These are phyloP conservation scores for Colletotrichum lentis DNA, from an alignment of 2,329 filamentous ascomycete genomes.

Conservation along the genomic window DNA sequence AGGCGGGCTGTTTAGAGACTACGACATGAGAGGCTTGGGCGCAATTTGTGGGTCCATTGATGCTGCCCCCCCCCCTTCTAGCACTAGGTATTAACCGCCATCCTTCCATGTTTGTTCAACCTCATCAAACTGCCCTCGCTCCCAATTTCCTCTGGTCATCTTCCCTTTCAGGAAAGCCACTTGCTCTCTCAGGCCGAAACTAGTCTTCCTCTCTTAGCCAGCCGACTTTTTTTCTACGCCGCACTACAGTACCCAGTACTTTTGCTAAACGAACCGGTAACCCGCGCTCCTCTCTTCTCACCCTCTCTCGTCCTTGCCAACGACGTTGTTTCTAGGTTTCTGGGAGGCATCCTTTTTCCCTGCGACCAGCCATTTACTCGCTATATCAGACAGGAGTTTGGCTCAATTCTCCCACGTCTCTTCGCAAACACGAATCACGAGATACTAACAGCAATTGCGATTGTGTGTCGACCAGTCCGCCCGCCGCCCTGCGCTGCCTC, in stretches of 20 bases:
- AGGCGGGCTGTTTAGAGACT: neutral
- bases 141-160: slow-evolving; percentile 20
- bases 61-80: neutral
- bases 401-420: neutral
- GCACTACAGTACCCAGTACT: neutral
- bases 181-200: neutral
- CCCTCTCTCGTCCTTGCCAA: neutral
- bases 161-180: slow-evolving; percentile 7
- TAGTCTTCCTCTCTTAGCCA: neutral
- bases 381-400: neutral
- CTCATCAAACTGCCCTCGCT: slow-evolving; percentile 25
- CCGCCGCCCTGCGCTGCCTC: neutral
- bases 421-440: too few species aligned
- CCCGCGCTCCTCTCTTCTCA: neutral
- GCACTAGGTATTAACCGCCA: slow-evolving; percentile 6
- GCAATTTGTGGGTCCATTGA: neutral
- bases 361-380: neutral
- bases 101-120: neutral
- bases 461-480: neutral
- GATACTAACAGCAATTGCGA: neutral
- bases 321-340: neutral
- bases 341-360: neutral
- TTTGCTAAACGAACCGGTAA: neutral
- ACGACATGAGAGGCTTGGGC: neutral
- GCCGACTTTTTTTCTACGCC: neutral